These are phyloP conservation scores for Phytopythium delawarense DNA, from an alignment of 352 stramenopile genomes.

Conservation along the genomic window DNA sequence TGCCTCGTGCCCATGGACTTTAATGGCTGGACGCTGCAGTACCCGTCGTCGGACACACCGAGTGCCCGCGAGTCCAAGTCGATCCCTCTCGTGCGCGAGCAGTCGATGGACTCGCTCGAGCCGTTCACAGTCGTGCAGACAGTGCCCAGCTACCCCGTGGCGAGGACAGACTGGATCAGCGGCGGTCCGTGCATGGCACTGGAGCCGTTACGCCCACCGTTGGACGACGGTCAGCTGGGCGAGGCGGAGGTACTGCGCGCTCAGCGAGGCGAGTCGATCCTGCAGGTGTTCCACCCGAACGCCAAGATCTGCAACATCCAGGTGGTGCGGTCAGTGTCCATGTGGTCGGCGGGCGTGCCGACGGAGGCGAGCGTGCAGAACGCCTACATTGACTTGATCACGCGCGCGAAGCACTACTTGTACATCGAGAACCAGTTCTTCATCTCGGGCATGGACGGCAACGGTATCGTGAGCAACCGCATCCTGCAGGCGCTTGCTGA, in stretches of 20 bases:
- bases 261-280: constrained; percentile 56
- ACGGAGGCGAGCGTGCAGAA: constrained; percentile 81
- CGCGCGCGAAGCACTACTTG: constrained; percentile 75
- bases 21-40: constrained; percentile 73
- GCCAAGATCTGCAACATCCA: constrained; percentile 77
- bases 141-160: constrained; percentile 22
- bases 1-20: constrained; percentile 86
- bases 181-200: constrained; percentile 23
- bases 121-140: constrained; percentile 50
- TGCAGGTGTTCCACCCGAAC: constrained; percentile 67
- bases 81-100: constrained; percentile 47
- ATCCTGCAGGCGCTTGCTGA: constrained; percentile 82
- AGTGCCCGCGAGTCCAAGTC: constrained; percentile 23
- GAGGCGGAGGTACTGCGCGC: constrained; percentile 55
- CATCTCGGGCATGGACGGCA: constrained; percentile 77
- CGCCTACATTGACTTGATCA: constrained; percentile 83
- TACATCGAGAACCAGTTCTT: constrained; percentile 96
- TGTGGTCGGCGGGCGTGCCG: constrained; percentile 83
- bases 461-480: constrained; percentile 74
- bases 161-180: constrained; percentile 8
- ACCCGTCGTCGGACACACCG: constrained; percentile 57
- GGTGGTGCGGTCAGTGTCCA: constrained; percentile 78
- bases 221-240: constrained; percentile 21
- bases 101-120: constrained; percentile 48
- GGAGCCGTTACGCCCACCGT: constrained; percentile 21